Percentiles rank a stretch among this genome's conserved stretches.
Evolutionary conservation across 148 eudicot genomes (phyloP).

Genomic region (Vaccinium corymbosum): DNA sequence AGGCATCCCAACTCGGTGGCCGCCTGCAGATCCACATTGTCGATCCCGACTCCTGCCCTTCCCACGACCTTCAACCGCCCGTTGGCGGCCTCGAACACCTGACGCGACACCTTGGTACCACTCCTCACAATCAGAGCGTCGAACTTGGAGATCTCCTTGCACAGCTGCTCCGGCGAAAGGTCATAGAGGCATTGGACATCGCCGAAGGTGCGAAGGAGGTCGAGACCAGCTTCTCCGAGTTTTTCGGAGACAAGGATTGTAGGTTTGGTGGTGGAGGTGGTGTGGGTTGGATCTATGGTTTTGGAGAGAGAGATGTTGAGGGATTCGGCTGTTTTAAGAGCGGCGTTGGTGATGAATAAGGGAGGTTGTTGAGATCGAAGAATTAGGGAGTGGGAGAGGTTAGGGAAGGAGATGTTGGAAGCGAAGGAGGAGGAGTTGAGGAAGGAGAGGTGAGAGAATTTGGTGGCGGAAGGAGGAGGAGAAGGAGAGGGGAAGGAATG

Average conservation of each 20-base stretch:
- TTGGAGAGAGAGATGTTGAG: slow-evolving; percentile 7
- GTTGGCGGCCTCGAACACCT: slow-evolving; percentile 61
- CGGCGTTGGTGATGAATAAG: not conserved
- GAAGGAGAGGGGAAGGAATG: not conserved
- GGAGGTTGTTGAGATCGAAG: not conserved
- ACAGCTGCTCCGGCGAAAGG: slow-evolving; percentile 52
- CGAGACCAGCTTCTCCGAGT: slow-evolving; percentile 73
- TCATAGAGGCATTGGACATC: slow-evolving; percentile 63
- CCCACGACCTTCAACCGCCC: slow-evolving; percentile 84
- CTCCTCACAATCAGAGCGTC: slow-evolving; percentile 85
- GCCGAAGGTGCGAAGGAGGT: slow-evolving; percentile 48
- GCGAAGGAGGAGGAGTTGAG: slow-evolving; percentile 5
- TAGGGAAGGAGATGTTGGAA: not conserved
- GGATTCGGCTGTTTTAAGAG: slow-evolving; percentile 18
- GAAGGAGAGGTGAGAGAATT: slow-evolving; percentile 16
- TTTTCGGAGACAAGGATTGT: slow-evolving; percentile 81
- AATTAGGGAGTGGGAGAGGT: not conserved
- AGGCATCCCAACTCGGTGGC: slow-evolving; percentile 82
- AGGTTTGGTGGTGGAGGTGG: slow-evolving; percentile 27
- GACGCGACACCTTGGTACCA: slow-evolving; percentile 76
- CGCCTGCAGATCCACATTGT: slow-evolving; percentile 86
- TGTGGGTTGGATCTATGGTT: slow-evolving; percentile 12
- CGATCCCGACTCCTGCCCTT: slow-evolving; percentile 91
- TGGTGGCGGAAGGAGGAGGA: not conserved
- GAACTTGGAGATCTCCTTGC: slow-evolving; percentile 43